Conservation (phyloP, 768 basidiomycete genomes). For the Dioszegia hungarica region DNA sequence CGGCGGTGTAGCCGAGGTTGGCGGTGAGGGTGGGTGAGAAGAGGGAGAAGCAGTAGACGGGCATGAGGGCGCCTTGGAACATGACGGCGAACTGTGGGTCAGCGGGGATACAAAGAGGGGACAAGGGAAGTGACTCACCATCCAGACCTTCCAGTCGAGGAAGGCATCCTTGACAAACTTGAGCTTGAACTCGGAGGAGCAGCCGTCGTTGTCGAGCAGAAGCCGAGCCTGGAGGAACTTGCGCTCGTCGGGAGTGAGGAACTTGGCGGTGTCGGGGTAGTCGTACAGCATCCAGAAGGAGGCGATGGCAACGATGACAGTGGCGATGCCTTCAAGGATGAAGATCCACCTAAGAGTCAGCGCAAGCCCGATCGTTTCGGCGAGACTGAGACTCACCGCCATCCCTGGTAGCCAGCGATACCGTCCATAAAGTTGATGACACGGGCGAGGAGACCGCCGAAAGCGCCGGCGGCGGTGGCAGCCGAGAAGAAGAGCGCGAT, state of each 20-base stretch:
- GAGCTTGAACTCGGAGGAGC: conserved; percentile 23
- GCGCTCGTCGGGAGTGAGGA: conserved; percentile 63
- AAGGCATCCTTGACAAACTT: conserved; percentile 31
- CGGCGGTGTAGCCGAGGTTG: conserved; percentile 33
- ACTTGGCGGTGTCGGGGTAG: conserved; percentile 75
- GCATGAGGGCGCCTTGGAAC: conserved; percentile 29
- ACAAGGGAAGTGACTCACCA: background rate
- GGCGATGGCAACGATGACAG: conserved; percentile 32
- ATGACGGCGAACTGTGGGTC: conserved; percentile 10
- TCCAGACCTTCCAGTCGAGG: conserved; percentile 26
- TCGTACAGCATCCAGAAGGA: conserved; percentile 78
- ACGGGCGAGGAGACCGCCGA: conserved; percentile 57
- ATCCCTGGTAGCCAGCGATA: conserved; percentile 56
- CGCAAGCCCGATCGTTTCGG: conserved; percentile 47
- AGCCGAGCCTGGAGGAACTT: conserved; percentile 14
- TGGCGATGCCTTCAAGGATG: conserved; percentile 20
- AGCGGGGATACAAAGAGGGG: background rate
- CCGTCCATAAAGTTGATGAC: conserved; percentile 59
- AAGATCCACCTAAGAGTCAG: conserved; percentile 18
- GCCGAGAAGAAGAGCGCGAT: conserved; percentile 71
- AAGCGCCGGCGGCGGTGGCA: conserved; percentile 65
- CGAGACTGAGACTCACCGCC: conserved; percentile 53
- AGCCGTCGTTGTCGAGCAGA: conserved; percentile 29
- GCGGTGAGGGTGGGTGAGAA: conserved; percentile 32
- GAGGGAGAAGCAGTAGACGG: conserved; percentile 28